A percentile compares a stretch with the other conserved stretches of the same genome.
These are phyloP conservation scores for Lithohypha guttulata DNA, from an alignment of 2,329 filamentous ascomycete species.

Conservation along the genomic window DNA sequence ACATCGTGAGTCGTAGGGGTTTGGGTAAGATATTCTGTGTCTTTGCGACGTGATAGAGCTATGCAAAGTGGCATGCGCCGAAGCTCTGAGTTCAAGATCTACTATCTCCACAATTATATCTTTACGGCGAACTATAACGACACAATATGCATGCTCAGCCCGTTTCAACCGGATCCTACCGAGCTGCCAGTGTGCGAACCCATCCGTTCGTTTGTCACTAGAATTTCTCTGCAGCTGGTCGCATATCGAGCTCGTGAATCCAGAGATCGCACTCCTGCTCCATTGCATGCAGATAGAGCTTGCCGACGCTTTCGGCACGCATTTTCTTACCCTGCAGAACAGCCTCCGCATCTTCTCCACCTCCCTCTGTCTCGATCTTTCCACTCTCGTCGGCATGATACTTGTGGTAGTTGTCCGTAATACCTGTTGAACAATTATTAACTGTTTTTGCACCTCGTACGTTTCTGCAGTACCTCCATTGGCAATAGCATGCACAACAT, in stretches of 20 bases:
- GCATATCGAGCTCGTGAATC: constrained; percentile 44
- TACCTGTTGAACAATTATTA: too few relatives aligned
- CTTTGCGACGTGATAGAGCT: too few relatives aligned
- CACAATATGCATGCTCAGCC: too few relatives aligned
- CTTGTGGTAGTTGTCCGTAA: constrained; percentile 46
- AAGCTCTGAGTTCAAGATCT: too few relatives aligned
- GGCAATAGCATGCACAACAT: constrained; percentile 50
- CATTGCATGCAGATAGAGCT: constrained; percentile 44
- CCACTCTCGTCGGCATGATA: constrained; percentile 50
- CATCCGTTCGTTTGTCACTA: too few relatives aligned
- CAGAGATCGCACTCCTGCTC: constrained; percentile 40
- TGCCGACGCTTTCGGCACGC: constrained; percentile 47
- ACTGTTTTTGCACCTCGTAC: too few relatives aligned
- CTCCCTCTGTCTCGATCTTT: constrained; percentile 23
- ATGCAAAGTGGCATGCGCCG: too few relatives aligned
- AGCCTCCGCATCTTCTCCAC: constrained; percentile 37
- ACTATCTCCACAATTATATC: too few relatives aligned
- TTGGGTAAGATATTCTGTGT: too few relatives aligned
- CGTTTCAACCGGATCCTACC: too few relatives aligned
- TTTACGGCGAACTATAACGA: too few relatives aligned
- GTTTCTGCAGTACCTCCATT: constrained; percentile 49
- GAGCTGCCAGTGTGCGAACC: too few relatives aligned
- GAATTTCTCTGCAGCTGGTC: constrained; percentile 24
- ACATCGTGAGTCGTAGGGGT: constrained; percentile 11
- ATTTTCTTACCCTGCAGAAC: constrained; percentile 45